Evolutionary conservation across 2,329 filamentous ascomycete species (phyloP), one percentile per base, ranked within the genome.

Genomic region (Didymella sp.): DNA sequence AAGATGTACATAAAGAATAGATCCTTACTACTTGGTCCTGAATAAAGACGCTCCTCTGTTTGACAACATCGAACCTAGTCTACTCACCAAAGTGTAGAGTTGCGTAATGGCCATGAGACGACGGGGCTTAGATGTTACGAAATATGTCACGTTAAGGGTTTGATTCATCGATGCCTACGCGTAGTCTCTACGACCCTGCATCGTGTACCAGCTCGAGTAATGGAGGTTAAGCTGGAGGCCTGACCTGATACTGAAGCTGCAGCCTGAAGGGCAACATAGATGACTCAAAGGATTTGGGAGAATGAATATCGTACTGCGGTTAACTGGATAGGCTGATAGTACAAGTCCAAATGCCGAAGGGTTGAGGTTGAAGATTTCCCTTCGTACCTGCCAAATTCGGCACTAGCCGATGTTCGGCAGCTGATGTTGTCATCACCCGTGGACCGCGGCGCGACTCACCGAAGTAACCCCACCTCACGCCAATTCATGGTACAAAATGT

Each of bases 391-490:
- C 54, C 50, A 21, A 17, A 22, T 51, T 37, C 37, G 42, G 54
- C 37, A 22, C 47, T 57, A 57, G 54, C 48, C 38, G 22, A 12
- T 24, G 21, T 57, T 51, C 48, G 48, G 54, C 54, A 57, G 27
- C 41, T 57, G 47, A 57, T 57, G 54, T 21, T 50, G 54, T 57
- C 54, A 57, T 42, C 19, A 43, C n/a, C n/a, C n/a, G n/a, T n/a
- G n/a, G n/a, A n/a, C 13, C 21, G 42, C 40, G 30, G 38, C 40
- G 49, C 48, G 47, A 28, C 19, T 56, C 52, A 45, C 41, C 41
- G 35, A 57, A 30, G 37, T 37, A 22, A 21, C 43, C 54, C 54
- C 54, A 25, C 47, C 47, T 51, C 22, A 42, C 47, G 48, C 43
- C 51, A 51, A 44, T 28, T 21, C 28, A 42, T 30, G 28, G 19